phyloP scores from a whole-genome alignment of 2,329 filamentous ascomycete genomes.

The Ustilaginoidea virens region DNA sequence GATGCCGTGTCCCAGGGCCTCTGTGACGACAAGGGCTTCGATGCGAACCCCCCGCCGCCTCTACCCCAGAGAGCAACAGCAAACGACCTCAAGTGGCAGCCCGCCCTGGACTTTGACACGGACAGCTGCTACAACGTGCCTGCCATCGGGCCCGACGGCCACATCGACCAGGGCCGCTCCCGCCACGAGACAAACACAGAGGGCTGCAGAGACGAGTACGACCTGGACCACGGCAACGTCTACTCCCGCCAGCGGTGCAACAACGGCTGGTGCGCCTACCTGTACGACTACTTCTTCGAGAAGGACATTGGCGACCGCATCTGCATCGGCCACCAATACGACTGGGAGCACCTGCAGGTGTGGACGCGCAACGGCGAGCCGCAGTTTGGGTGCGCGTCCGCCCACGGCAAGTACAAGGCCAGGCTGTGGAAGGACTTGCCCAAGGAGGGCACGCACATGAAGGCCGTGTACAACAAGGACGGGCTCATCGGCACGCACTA shows the following conservation, averaged over 20 bases:
- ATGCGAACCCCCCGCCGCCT: constrained; percentile 7
- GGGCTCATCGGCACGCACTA: constrained; percentile 15
- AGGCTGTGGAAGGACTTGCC: constrained; percentile 9
- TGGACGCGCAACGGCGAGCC: constrained; percentile 9
- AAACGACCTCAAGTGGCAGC: constrained; percentile 10
- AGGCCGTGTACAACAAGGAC: constrained; percentile 22
- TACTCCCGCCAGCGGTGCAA: constrained; percentile 11
- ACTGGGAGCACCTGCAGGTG: constrained; percentile 12
- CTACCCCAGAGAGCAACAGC: constrained; percentile 9
- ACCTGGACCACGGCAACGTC: constrained; percentile 11
- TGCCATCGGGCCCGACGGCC: constrained; percentile 17
- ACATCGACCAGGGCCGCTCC: constrained; percentile 13
- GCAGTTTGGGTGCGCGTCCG: constrained; percentile 15
- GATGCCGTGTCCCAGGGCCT: background rate
- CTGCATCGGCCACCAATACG: constrained; percentile 10
- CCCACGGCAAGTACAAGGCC: constrained; percentile 17
- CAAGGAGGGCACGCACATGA: constrained; percentile 16
- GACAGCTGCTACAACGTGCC: constrained; percentile 12
- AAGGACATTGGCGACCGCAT: constrained; percentile 8
- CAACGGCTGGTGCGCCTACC: constrained; percentile 11
- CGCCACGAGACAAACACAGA: background rate
- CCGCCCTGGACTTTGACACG: constrained; percentile 6
- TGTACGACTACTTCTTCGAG: constrained; percentile 13
- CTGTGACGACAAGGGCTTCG: constrained; percentile 5
- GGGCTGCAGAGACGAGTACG: constrained; percentile 6